These are phyloP conservation scores for Rhodotorula sp. DNA, from an alignment of 1,284 basidiomycete genomes.

Conservation along the genomic window DNA sequence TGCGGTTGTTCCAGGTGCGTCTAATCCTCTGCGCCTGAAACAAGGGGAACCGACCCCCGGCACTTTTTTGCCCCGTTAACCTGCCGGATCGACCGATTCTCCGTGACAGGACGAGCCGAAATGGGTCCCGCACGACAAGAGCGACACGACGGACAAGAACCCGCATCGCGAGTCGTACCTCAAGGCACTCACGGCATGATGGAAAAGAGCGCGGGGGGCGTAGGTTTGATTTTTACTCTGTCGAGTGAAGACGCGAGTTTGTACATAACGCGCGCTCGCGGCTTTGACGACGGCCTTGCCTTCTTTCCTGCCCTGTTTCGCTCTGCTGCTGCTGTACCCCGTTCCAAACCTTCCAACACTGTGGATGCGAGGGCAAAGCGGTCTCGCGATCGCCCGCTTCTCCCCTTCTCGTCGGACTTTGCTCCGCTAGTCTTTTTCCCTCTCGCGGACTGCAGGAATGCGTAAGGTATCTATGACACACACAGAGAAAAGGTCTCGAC, in stretches of 20 bases:
- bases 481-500: too few relatives aligned
- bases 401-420: too few relatives aligned
- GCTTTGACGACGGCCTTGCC: too few relatives aligned
- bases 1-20: slow-evolving; percentile 72
- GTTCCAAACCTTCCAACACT: not conserved
- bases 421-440: too few relatives aligned
- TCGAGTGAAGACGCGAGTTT: not conserved
- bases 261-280: not conserved
- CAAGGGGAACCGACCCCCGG: too few relatives aligned
- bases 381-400: too few relatives aligned
- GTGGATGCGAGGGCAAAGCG: too few relatives aligned
- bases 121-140: slow-evolving; percentile 73
- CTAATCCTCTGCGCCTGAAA: not conserved
- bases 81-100: not conserved
- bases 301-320: not conserved
- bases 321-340: not conserved
- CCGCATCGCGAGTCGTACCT: slow-evolving; percentile 62
- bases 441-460: too few relatives aligned
- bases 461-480: too few relatives aligned
- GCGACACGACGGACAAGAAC: slow-evolving; percentile 62
- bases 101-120: slow-evolving; percentile 73
- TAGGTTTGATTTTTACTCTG: not conserved
- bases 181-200: slow-evolving; percentile 23
- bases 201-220: too few relatives aligned
- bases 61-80: too few relatives aligned